Evolutionary conservation across 495 filamentous ascomycete species (phyloP).

Genomic region (Cercophora scortea): DNA sequence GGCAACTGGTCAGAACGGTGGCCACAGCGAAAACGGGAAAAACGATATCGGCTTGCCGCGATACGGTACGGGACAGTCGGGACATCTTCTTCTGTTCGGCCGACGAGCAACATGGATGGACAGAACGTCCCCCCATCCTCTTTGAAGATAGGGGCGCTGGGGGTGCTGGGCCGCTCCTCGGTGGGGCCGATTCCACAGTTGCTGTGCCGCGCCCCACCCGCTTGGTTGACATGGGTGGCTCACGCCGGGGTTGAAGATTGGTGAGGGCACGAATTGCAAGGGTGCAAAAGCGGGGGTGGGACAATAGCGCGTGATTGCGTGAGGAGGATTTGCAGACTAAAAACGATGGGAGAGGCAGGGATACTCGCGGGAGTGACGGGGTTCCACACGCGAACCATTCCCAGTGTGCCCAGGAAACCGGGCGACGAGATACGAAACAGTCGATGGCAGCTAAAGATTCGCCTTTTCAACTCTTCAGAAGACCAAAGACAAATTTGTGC

Average conservation of each 20-base stretch:
- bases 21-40: no score
- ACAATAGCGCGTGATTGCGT: slow-evolving; percentile 31
- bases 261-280: slow-evolving; percentile 15
- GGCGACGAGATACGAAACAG: neutral
- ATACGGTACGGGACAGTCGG: no score
- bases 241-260: slow-evolving; percentile 12
- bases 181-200: slow-evolving; percentile 6
- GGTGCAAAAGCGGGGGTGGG: slow-evolving; percentile 26
- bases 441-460: neutral
- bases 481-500: no score
- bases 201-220: slow-evolving; percentile 14
- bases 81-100: no score
- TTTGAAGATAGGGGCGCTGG: neutral
- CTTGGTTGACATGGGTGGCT: slow-evolving; percentile 16
- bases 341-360: slow-evolving; percentile 3
- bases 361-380: neutral
- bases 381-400: neutral
- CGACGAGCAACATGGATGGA: no score
- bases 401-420: neutral
- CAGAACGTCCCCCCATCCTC: neutral
- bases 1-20: no score
- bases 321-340: slow-evolving; percentile 23
- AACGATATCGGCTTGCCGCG: no score
- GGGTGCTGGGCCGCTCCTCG: neutral
- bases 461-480: neutral